phyloP scores from a whole-genome alignment of 805 yeast species.

The Komagataella populi region DNA sequence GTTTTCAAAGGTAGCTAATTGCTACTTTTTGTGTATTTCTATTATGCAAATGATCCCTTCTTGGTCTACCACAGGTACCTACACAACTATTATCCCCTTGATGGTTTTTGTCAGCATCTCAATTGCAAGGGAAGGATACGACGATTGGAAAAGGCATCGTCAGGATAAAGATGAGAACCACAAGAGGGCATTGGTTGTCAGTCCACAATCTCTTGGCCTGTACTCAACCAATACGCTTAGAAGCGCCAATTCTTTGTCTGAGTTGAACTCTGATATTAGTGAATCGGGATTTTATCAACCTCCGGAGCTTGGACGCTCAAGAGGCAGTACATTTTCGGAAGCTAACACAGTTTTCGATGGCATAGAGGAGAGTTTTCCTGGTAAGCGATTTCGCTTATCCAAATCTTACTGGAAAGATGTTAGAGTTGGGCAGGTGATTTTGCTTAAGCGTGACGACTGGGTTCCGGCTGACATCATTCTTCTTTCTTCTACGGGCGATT shows the following conservation, averaged over 20 bases:
- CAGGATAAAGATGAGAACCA: slow-evolving; percentile 80
- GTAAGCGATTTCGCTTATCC: not conserved
- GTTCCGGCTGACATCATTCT: slow-evolving; percentile 85
- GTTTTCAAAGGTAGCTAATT: slow-evolving; percentile 84
- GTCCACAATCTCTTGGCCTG: slow-evolving; percentile 4
- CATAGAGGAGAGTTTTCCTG: not conserved
- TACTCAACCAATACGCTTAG: not conserved
- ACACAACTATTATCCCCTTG: slow-evolving; percentile 85
- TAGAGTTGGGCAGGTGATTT: slow-evolving; percentile 77
- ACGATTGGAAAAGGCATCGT: slow-evolving; percentile 78
- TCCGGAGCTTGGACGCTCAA: not conserved
- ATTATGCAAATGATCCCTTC: slow-evolving; percentile 91
- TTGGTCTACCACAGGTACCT: slow-evolving; percentile 95
- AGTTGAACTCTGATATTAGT: not conserved
- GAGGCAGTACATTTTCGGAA: not conserved
- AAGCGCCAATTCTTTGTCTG: not conserved
- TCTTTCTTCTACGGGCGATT: slow-evolving; percentile 53
- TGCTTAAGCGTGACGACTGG: slow-evolving; percentile 72
- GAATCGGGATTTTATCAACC: not conserved
- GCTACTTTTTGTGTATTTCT: slow-evolving; percentile 81
- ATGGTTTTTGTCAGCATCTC: slow-evolving; percentile 79
- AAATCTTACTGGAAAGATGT: slow-evolving; percentile 57
- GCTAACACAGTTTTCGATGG: not conserved
- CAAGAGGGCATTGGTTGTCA: slow-evolving; percentile 28
- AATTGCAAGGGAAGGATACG: slow-evolving; percentile 85